These are phyloP conservation scores for Misopates orontium DNA, from an alignment of 257 asterid species.

Conservation along the genomic window DNA sequence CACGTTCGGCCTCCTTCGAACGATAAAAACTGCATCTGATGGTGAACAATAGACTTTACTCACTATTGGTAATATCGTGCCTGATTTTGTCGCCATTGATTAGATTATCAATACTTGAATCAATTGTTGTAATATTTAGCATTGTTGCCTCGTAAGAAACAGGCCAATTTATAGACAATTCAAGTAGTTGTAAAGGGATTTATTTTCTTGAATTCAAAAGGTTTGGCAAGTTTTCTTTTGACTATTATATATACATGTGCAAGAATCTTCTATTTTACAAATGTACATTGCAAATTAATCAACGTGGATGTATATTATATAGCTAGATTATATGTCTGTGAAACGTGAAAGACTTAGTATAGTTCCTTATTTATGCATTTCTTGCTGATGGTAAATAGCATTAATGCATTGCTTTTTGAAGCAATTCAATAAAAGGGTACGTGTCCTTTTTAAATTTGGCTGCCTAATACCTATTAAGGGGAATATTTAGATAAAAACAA, in stretches of 20 bases:
- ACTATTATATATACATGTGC: slow-evolving; percentile 22
- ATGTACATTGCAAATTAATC: slow-evolving; percentile 1
- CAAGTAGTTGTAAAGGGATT: slow-evolving; percentile 3
- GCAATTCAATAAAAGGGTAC: not conserved
- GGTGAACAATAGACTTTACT: slow-evolving; percentile 75
- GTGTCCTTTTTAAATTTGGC: slow-evolving; percentile 12
- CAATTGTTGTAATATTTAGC: too few species aligned
- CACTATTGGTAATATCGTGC: slow-evolving; percentile 45
- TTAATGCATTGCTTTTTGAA: not conserved
- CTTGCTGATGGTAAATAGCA: not conserved
- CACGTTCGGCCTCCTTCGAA: slow-evolving; percentile 75
- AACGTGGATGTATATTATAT: slow-evolving; percentile 4
- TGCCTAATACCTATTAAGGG: slow-evolving; percentile 13
- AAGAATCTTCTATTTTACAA: slow-evolving; percentile 31
- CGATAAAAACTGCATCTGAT: slow-evolving; percentile 51
- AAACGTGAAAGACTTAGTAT: not conserved
- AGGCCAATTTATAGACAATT: slow-evolving; percentile 35
- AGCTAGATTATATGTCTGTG: not conserved
- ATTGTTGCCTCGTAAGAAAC: too few species aligned
- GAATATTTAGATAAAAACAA: not conserved
- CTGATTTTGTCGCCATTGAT: slow-evolving; percentile 35
- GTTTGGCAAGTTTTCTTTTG: slow-evolving; percentile 48
- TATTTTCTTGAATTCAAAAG: slow-evolving; percentile 27
- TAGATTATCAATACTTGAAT: not conserved
- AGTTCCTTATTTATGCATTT: slow-evolving; percentile 10